Evolutionary conservation across 345 rosid species (phyloP).

Genomic region (Eucalyptus cloeziana): DNA sequence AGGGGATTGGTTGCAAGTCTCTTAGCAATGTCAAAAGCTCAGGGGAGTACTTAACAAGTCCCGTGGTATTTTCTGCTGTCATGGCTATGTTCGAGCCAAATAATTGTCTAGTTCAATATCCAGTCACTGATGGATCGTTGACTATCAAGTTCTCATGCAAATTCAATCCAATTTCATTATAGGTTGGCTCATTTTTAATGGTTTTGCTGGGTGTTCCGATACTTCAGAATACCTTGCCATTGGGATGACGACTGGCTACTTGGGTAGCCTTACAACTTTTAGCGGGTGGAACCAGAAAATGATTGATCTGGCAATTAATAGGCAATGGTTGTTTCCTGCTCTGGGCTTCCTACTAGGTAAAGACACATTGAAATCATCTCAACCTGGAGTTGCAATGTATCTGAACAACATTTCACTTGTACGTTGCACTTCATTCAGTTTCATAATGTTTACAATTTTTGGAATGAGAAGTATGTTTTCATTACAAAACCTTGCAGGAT

Average conservation of each 20-base stretch:
- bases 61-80: not conserved
- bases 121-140: not conserved
- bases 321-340: constrained; percentile 55
- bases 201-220: constrained; percentile 45
- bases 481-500: not conserved
- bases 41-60: not conserved
- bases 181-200: not conserved
- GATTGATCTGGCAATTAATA: constrained; percentile 64
- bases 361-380: not conserved
- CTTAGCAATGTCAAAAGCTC: not conserved
- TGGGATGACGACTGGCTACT: constrained; percentile 73
- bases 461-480: not conserved
- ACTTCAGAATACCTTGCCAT: constrained; percentile 60
- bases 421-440: not conserved
- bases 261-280: constrained; percentile 85
- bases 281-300: constrained; percentile 93
- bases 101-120: not conserved
- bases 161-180: not conserved
- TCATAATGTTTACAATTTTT: not conserved
- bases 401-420: not conserved
- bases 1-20: not conserved
- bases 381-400: not conserved
- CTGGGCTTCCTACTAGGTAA: constrained; percentile 68
- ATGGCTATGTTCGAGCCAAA: not conserved
- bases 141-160: not conserved